Base-by-base conservation (phyloP, 1,284 basidiomycete genomes). In the Ganoderma meredithae region DNA sequence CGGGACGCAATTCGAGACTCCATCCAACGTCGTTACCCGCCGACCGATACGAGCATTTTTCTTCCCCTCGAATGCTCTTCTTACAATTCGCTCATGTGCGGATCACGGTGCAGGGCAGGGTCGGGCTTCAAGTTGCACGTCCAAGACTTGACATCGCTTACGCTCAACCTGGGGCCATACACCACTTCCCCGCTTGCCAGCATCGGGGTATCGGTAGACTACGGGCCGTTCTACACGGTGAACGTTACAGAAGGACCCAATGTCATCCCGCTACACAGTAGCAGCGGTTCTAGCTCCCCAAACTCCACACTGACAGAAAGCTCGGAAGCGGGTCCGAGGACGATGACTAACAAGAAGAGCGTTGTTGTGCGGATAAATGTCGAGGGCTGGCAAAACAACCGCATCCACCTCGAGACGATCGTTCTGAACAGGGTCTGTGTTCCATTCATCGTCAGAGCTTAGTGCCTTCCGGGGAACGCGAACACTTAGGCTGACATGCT, bases 361-460 rank as follows among this genome's bases (percentile, higher is more conserved):
- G 27, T 77, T 7, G 79, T 86, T 7, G 80, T 88, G 1, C 76
- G 86, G 19, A 77, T 89, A 61, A 86, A 87, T 68, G 84, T 83
- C 5, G 81, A 86, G 70, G 86, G 86, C 19, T 89, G 87, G 85
- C 85, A 88, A 76, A 83, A 88, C 71, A 89, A 88, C 74, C 81
- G 85, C 8, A 82, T 88, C 62, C 83, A 88, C 71, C 76, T 89
- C 2, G 81, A 87, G 72, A 81, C 78, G 43, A 79, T 89, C 55
- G 74, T 72, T 3, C 65, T 88, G 9, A 88, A 88, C 71, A 55
- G 74, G 63, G 86, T 88, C 69, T 15, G 80, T 17, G 6, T 10
- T 40, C 53, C 31, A 22, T 49, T 25, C 10, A 59, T 13, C 9
- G 27, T 43, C 15, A 3, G 33, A 13, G n/a, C 12, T 12, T 43